Evolutionary conservation across 1,284 basidiomycete species (phyloP), one percentile per base, ranked within the genome.

Genomic region (Tremellales sp.): DNA sequence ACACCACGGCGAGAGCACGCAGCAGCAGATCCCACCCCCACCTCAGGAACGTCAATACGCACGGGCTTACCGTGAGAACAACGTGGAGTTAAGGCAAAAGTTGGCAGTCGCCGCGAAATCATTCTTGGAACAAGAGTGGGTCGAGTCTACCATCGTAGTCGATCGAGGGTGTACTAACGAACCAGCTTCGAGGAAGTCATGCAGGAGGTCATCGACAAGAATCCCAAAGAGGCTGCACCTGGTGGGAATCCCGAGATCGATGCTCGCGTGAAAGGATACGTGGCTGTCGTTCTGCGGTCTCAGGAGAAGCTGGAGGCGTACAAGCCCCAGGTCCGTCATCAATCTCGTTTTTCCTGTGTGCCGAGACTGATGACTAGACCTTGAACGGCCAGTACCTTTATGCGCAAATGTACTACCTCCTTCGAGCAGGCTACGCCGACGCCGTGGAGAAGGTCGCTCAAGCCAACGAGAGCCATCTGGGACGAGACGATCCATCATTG

Each of bases 241-340:
- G 96, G 96, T 24, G 94, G 94, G 26, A 85, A 92, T 49, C 96
- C 94, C 0, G 89, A 87, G 48, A 80, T 92, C 12, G 79, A 84
- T 19, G 96, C 97, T 77, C 91, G 88, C 69, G 84, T 97, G 29
- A 79, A 89, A 23, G 90, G 89, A 1, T 96, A 87, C 69, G 77
- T 92, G 24, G 78, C 86, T 31, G 82, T 93, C 42, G 78, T 82
- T 54, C 51, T 68, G 39, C 49, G 54, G 21, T 47, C 52, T 63
- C 82, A 83, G 59, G 84, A 84, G 53, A 86, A 86, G 29, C 84
- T 86, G 60, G 92, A 91, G 86, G 83, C 85, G 47, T 86, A 87
- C 56, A 79, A 83, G 48, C 84, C 92, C 50, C 89, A 96, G 80
- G 87, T 88, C 27, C 24, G 79, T 65, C 2, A 0, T 19, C 13